Base-by-base conservation (phyloP, 2,329 filamentous ascomycete genomes). In the Claviceps purpurea region DNA sequence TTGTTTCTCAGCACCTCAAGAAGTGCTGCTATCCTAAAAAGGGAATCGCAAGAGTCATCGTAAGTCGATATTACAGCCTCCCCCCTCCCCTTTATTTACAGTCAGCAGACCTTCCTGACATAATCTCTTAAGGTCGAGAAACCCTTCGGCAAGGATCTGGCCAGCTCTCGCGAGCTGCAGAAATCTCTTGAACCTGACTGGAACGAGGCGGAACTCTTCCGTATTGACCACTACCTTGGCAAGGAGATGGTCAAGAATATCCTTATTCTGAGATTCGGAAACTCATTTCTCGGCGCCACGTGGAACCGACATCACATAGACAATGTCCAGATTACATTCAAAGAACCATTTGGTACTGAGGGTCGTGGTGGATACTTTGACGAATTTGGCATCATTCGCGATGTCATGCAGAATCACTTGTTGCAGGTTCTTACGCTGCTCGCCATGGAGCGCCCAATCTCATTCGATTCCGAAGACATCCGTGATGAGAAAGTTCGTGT, bases 191-290 rank as follows among this genome's bases (percentile, higher is more conserved):
- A 91, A 66, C 93, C 93, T 44, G 89, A 98, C 73, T 98, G 93
- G 94, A 93, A 87, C 65, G 94, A 98, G 72, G 91, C 97, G 51
- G 93, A 98, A 74, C 84, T 98, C 60, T 98, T 94, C 83, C 89
- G 93, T 66, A 98, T 98, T 64, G 93, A 98, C 70, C 93, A 98
- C 75, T 98, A 98, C 71, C 82, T 98, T 47, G 94, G 94, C 64
- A 98, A 98, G 79, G 93, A 98, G 74, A 98, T 98, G 93, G 93
- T 98, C 64, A 98, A 98, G 83, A 98, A 98, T 74, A 94, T 98
- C 61, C 79, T 98, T 59, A 96, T 98, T 61, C 81, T 98, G 60
- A 82, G 94, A 67, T 98, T 98, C 67, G 94, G 93, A 62, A 98
- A 98, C 76, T 90, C 95, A 60, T 98, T 98, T 79, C 87, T 98